phyloP scores from a whole-genome alignment of 768 basidiomycete genomes.

The Gymnopilus dilepis region DNA sequence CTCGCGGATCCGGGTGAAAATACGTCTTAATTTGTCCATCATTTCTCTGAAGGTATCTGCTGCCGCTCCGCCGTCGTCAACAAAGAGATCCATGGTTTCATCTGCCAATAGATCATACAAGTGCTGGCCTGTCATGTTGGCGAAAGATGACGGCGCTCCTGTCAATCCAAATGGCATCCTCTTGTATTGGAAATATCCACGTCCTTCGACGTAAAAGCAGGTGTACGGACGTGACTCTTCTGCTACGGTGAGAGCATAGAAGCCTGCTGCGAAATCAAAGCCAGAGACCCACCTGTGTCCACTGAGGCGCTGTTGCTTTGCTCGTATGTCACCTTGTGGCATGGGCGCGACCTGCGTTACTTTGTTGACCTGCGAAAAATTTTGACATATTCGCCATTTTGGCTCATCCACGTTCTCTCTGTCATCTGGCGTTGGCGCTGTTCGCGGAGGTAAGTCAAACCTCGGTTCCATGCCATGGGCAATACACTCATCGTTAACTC shows the following conservation, averaged over 20 bases:
- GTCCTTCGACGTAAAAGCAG: conserved; percentile 40
- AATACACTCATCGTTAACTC: conserved; percentile 39
- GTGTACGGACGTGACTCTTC: conserved; percentile 30
- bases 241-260: conserved; percentile 30
- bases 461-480: neutral
- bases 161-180: conserved; percentile 46
- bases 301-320: conserved; percentile 41
- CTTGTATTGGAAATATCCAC: conserved; percentile 39
- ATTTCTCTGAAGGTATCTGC: conserved; percentile 36
- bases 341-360: conserved; percentile 35
- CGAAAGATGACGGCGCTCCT: conserved; percentile 43
- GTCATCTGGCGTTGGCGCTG: neutral
- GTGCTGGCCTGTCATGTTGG: conserved; percentile 28
- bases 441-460: neutral
- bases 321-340: conserved; percentile 43
- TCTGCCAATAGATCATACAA: conserved; percentile 32
- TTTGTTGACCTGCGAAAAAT: conserved; percentile 40
- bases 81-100: conserved; percentile 37
- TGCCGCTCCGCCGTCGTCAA: conserved; percentile 43
- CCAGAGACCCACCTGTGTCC: conserved; percentile 39
- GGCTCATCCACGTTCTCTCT: neutral
- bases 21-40: conserved; percentile 25
- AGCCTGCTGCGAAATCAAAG: conserved; percentile 47
- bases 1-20: conserved; percentile 34
- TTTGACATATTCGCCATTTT: conserved; percentile 44